Evolutionary conservation across 805 yeast genomes (phyloP), one percentile per base, ranked within the genome.

Genomic region (Spathaspora girioi): DNA sequence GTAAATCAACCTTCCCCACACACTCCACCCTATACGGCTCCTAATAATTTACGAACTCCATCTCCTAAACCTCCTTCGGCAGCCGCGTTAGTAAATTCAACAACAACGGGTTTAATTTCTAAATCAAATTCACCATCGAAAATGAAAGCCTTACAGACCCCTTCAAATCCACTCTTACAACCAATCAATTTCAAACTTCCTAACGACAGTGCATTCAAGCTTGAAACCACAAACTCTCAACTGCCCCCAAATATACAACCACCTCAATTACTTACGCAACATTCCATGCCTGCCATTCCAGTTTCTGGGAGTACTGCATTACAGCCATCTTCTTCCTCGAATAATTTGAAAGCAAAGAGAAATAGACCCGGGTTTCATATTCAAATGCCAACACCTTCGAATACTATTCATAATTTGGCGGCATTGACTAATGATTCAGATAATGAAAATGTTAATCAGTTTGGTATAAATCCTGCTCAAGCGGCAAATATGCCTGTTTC

Each of bases 381-480:
- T 18, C 91, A 86, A 62, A 86, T 87, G 91, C 93, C 92, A 3
- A 77, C 82, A 2, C 92, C 93, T 1, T 77, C 84, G 0, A 65
- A 61, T 49, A 58, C 71, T 2, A 54, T 69, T 27, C 65, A 64
- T 47, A 60, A 58, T 10, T 61, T 73, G 43, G 62, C 80, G 1
- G 69, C 75, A n/a, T 63, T 73, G 54, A 67, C 75, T 45, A 63
- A 68, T 57, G 62, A 64, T 43, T 60, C 58, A n/a, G 54, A 41
- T 23, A 54, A 53, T 31, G 82, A 75, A 38, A 76, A 78, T 48
- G 78, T 85, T 43, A 83, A 86, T 63, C 88, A 87, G 60, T 83
- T 84, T 73, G 88, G 92, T 47, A 75, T 83, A 59, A 77, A 82
- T 62, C 78, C 83, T 1, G 67, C 78, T 14, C 77, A 75, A 31